These are phyloP conservation scores for Biscogniauxia marginata DNA, from an alignment of 2,329 filamentous ascomycete genomes.

Conservation along the genomic window DNA sequence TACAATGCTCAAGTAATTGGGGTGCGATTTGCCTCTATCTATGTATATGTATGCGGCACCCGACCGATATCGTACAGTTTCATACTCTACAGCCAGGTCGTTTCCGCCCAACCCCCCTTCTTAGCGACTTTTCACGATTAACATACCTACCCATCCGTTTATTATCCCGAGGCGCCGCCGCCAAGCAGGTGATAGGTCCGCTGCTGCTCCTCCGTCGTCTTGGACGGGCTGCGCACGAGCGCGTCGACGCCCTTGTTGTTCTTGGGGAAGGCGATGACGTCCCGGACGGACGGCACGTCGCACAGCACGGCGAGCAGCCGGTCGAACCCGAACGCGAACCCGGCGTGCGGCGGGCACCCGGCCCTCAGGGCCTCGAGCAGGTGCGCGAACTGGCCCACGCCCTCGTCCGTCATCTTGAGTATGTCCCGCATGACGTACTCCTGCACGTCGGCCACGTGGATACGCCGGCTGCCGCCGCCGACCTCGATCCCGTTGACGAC, in stretches of 20 bases:
- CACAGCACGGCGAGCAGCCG: slow-evolving; percentile 78
- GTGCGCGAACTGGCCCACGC: slow-evolving; percentile 81
- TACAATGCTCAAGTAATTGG: too few relatives aligned
- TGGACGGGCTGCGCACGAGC: slow-evolving; percentile 71
- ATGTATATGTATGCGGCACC: too few relatives aligned
- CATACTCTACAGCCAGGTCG: too few relatives aligned
- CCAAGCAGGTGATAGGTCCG: slow-evolving; percentile 24
- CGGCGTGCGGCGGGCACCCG: slow-evolving; percentile 92
- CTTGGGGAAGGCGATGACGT: slow-evolving; percentile 98
- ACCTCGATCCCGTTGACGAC: slow-evolving; percentile 95
- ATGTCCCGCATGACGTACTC: slow-evolving; percentile 82
- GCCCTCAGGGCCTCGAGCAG: slow-evolving; percentile 77
- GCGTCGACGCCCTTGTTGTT: slow-evolving; percentile 84
- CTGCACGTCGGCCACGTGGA: slow-evolving; percentile 81
- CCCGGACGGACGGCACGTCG: slow-evolving; percentile 73
- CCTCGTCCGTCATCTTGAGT: slow-evolving; percentile 70
- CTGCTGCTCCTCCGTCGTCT: slow-evolving; percentile 22
- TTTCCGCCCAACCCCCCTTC: too few relatives aligned
- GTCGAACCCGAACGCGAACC: slow-evolving; percentile 91
- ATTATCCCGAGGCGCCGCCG: not conserved
- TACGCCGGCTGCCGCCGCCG: slow-evolving; percentile 88
- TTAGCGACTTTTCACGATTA: too few relatives aligned
- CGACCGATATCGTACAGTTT: too few relatives aligned
- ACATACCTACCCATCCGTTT: too few relatives aligned
- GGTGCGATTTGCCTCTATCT: too few relatives aligned